A percentile compares a stretch with the other conserved stretches of the same genome.
Conservation (phyloP, 2,329 filamentous ascomycete genomes). For the Talaromyces sp. region DNA sequence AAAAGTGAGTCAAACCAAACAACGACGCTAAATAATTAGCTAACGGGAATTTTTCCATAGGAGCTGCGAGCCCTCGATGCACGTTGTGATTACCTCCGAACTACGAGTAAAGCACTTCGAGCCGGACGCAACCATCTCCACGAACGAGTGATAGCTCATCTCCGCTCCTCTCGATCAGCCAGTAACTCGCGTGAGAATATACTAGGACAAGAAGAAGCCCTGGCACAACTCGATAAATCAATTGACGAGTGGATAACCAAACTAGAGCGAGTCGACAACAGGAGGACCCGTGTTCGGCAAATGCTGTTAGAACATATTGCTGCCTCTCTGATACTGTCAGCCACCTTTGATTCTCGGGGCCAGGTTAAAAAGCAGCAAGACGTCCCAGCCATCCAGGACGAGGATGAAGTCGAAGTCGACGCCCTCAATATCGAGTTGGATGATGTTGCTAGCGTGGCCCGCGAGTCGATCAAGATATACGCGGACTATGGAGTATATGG, state of each 20-base stretch:
- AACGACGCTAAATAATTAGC: neutral
- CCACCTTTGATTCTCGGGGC: slow-evolving; percentile 18
- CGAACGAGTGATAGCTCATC: slow-evolving; percentile 68
- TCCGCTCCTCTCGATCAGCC: slow-evolving; percentile 64
- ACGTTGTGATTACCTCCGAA: slow-evolving; percentile 70
- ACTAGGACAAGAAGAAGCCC: slow-evolving; percentile 72
- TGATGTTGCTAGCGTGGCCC: neutral
- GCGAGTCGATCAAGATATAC: slow-evolving; percentile 63
- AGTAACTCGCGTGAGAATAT: slow-evolving; percentile 70
- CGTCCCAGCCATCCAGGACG: slow-evolving; percentile 49
- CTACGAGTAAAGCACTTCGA: slow-evolving; percentile 68
- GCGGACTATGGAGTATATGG: slow-evolving; percentile 57
- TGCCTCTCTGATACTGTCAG: slow-evolving; percentile 56
- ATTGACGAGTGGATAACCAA: slow-evolving; percentile 79
- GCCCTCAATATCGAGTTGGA: slow-evolving; percentile 2
- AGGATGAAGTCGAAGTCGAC: slow-evolving; percentile 16
- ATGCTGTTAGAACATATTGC: slow-evolving; percentile 79
- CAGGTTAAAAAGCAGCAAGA: slow-evolving; percentile 45
- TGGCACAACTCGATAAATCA: slow-evolving; percentile 68
- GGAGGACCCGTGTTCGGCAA: slow-evolving; percentile 67
- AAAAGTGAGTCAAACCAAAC: slow-evolving; percentile 17
- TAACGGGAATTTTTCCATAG: slow-evolving; percentile 34
- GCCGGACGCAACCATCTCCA: slow-evolving; percentile 73
- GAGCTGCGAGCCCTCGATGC: slow-evolving; percentile 73
- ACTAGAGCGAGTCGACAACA: slow-evolving; percentile 74